Evolutionary conservation across 2,329 filamentous ascomycete genomes (phyloP), one percentile per base, ranked within the genome.

Genomic region (Trichoderma koningiopsis): DNA sequence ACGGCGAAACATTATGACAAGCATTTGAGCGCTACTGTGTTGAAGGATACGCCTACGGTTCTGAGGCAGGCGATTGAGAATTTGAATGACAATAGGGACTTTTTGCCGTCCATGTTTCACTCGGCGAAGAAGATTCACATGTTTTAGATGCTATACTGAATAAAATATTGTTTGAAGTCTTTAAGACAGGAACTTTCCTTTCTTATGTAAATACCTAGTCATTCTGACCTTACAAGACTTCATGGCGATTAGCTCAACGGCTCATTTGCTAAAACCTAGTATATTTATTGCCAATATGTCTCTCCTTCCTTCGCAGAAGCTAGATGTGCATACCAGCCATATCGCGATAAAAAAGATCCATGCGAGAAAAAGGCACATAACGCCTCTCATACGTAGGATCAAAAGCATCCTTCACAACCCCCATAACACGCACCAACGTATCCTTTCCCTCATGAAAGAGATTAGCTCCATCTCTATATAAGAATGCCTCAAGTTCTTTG

Each of bases 81-180:
- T 53, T 60, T 71, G 53, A 69, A 70, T 27, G 70, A 71, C 22
- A 70, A 68, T 14, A 68, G 52, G 35, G 68, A 69, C 16, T 71
- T 71, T 24, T 65, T 71, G 13, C 70, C 70, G 27, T 37, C 68
- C 6, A 71, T 71, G 70, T 71, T 71, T 19, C 70, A 71, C 35
- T 71, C 70, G 3, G 66, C 66, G 24, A 61, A 68, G 59, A 68
- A 62, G n/a, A 37, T 68, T 24, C 66, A 68, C 47, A 68, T 68
- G 66, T 68, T 68, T 56, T 68, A 62, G 27, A 31, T 13, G 22
- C 13, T 11, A 5, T 4, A 31, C 5, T 14, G 10, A 19, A 11
- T 19, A 31, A 16, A 5, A 31, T 3, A 27, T 11, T 43, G 5
- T 19, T 10, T 29, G 5, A 8, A 22, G 8, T 53, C 11, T 5